Evolutionary conservation across 2,329 filamentous ascomycete species (phyloP), one percentile per base, ranked within the genome.

Genomic region (Arthroderma sp.): DNA sequence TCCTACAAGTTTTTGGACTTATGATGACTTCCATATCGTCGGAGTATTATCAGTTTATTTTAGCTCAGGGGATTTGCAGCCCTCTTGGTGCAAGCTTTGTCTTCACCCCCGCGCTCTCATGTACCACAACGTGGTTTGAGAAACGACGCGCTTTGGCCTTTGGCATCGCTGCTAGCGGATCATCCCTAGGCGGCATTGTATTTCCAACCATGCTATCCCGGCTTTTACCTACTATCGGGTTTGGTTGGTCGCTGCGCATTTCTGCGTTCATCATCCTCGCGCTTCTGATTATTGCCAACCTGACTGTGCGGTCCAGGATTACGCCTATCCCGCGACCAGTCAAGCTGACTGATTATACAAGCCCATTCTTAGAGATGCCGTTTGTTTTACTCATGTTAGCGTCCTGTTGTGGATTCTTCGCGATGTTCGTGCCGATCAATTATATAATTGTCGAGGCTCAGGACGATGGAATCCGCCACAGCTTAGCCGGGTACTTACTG

Each of bases 161-260:
- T 8, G 75, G 74, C 6, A 62, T 78, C 51, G 66, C 70, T 51
- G 69, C 71, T 2, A 66, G 71, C 2, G 75, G 75, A 4, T 73
- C 71, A 0, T 73, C 70, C 4, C 51, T 78, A 4, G 75, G 75
- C 2, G 75, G 75, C 6, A 72, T 81, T 10, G 69, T 80, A 32
- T 71, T 79, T 40, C 77, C 78, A 0, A 78, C 80, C 53, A 76
- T 81, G 70, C 68, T 79, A 8, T 61, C 68, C 1, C 68, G 69
- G 31, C 59, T 81, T 22, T 72, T 80, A 38, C 64, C 64, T 0
- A 31, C 66, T 40, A 63, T 77, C 42, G 72, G 75, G 31, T 74
- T 76, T 53, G 57, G 64, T 34, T 80, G 75, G 78, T 62, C 73
- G 0, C 75, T 80, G 66, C 68, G 75, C 6, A 70, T 70, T 40